Evolutionary conservation across 805 yeast species (phyloP).

Genomic region (Saccharomyces eubayanus): DNA sequence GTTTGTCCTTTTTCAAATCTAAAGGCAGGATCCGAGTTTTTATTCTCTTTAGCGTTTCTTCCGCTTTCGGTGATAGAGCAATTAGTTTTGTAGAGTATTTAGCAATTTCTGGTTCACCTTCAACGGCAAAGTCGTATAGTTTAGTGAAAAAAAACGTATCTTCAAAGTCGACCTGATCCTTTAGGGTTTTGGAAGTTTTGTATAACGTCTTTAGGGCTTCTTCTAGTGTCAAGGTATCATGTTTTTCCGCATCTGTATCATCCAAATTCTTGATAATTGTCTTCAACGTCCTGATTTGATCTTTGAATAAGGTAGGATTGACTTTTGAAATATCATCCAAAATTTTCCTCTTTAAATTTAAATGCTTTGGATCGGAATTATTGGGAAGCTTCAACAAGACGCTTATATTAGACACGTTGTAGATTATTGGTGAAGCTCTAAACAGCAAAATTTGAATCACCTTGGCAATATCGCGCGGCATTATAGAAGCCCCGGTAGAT

Average conservation of each 20-base stretch:
- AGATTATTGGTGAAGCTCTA: constrained; percentile 52
- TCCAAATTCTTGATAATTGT: constrained; percentile 27
- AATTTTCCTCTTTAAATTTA: constrained; percentile 37
- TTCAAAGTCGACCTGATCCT: constrained; percentile 40
- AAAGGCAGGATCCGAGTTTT: constrained; percentile 44
- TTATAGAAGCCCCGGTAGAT: constrained; percentile 28
- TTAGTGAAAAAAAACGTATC: constrained; percentile 35
- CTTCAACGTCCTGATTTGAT: constrained; percentile 46
- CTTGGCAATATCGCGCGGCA: constrained; percentile 42
- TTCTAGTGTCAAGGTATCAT: constrained; percentile 14
- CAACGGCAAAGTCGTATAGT: constrained; percentile 39
- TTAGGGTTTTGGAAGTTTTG: constrained; percentile 46
- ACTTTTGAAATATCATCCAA: constrained; percentile 51
- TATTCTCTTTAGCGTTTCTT: constrained; percentile 34
- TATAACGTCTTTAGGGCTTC: constrained; percentile 51
- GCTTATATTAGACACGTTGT: constrained; percentile 56
- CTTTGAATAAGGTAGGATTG: constrained; percentile 56
- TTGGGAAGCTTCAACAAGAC: constrained; percentile 36
- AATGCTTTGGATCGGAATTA: constrained; percentile 28
- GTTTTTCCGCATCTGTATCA: constrained; percentile 11
- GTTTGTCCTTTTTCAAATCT: constrained; percentile 27
- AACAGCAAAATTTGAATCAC: constrained; percentile 52
- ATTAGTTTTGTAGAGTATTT: constrained; percentile 55
- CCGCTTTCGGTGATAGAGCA: constrained; percentile 39
- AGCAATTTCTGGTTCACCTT: constrained; percentile 55